Evolutionary conservation across 2,329 filamentous ascomycete genomes (phyloP).

Genomic region (Proliferodiscus dingleyae): DNA sequence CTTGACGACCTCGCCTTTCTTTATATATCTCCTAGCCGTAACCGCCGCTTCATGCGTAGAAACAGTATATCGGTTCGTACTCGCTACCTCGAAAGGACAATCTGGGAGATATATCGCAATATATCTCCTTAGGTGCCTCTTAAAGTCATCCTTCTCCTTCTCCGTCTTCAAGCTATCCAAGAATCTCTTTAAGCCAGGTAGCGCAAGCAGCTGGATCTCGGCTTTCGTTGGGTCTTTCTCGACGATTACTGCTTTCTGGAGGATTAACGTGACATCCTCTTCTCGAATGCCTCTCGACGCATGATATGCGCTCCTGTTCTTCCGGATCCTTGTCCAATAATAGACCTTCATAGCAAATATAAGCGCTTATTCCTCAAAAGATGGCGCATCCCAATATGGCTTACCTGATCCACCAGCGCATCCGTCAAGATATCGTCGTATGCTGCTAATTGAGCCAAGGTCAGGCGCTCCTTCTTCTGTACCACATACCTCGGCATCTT

Average conservation of each 20-base stretch:
- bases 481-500: slow-evolving; percentile 28
- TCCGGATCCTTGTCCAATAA: slow-evolving; percentile 95
- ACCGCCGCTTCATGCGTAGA: slow-evolving; percentile 83
- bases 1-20: slow-evolving; percentile 79
- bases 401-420: slow-evolving; percentile 88
- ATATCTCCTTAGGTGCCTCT: slow-evolving; percentile 81
- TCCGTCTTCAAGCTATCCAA: slow-evolving; percentile 61
- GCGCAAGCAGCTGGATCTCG: slow-evolving; percentile 65
- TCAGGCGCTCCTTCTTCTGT: slow-evolving; percentile 66
- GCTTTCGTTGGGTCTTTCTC: slow-evolving; percentile 66
- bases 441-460: slow-evolving; percentile 77
- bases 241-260: slow-evolving; percentile 65
- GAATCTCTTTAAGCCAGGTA: slow-evolving; percentile 71
- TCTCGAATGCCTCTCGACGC: slow-evolving; percentile 70
- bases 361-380: slow-evolving; percentile 9
- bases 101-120: slow-evolving; percentile 89
- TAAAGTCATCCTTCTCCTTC: slow-evolving; percentile 82
- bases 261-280: slow-evolving; percentile 55
- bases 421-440: slow-evolving; percentile 97
- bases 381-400: slow-evolving; percentile 33
- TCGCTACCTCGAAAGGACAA: slow-evolving; percentile 89
- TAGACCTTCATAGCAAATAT: slow-evolving; percentile 58
- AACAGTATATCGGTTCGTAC: slow-evolving; percentile 92
- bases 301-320: slow-evolving; percentile 84
- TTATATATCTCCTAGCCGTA: slow-evolving; percentile 73